Percentiles rank a stretch among this genome's conserved stretches.
phyloP scores from a whole-genome alignment of 202 grass and related monocot genomes.

The Carex arenaria region DNA sequence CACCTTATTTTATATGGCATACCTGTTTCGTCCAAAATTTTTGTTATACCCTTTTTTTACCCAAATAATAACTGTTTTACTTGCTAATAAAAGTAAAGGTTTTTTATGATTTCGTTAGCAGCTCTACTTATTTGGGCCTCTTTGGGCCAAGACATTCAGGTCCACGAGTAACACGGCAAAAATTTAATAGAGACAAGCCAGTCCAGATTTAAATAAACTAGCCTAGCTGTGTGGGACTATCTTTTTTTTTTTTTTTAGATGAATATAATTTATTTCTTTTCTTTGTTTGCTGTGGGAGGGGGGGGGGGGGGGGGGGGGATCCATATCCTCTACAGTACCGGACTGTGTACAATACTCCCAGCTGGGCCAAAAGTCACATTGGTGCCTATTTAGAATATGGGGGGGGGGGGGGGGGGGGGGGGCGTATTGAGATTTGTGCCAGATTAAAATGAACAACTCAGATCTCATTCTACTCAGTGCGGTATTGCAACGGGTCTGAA shows the following conservation, averaged over 20 bases:
- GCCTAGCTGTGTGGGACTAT: background rate
- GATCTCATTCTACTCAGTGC: too few relatives aligned
- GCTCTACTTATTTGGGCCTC: background rate
- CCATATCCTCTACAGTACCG: too few relatives aligned
- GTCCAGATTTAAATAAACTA: background rate
- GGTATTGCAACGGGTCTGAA: too few relatives aligned
- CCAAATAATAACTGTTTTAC: background rate
- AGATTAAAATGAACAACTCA: too few relatives aligned
- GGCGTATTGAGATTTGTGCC: too few relatives aligned
- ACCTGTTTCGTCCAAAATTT: background rate
- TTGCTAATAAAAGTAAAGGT: background rate
- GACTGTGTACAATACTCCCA: too few relatives aligned
- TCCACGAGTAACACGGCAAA: background rate
- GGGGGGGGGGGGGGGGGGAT: too few relatives aligned
- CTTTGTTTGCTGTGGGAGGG: background rate
- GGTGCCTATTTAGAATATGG: too few relatives aligned
- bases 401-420: too few relatives aligned
- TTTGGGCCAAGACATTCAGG: background rate
- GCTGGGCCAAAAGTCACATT: too few relatives aligned
- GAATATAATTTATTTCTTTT: background rate
- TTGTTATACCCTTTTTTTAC: background rate
- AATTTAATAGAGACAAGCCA: background rate
- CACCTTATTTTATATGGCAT: background rate
- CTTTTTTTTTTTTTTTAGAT: too few relatives aligned
- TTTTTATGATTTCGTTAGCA: background rate